Evolutionary conservation across 2,329 filamentous ascomycete species (phyloP), one percentile per base, ranked within the genome.

Genomic region (Emmonsiellopsis sp.): DNA sequence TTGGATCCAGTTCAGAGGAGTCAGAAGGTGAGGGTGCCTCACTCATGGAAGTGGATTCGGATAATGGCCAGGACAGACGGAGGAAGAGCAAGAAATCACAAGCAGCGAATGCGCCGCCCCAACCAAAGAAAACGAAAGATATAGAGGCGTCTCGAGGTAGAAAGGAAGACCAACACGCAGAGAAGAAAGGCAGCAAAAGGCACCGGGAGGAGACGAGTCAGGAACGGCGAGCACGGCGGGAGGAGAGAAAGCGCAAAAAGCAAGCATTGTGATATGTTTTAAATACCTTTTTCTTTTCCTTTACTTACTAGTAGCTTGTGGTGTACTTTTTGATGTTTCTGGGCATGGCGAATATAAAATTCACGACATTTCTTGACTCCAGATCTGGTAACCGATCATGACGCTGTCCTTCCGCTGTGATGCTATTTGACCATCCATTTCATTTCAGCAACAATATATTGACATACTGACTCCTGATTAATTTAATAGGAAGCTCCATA

Each of bases 21-120:
- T 71, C 67, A 2, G 70, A 71, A 44, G 61, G 55, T 7, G 69
- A 69, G 43, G 58, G 62, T 49, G 57, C 61, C 51, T 64, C 62
- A 5, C 66, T 66, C 58, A 42, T 47, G n/a, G 42, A 51, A 17
- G 31, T 42, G 13, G 66, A 65, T 37, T 59, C 52, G 40, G 58
- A 55, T 27, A 62, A 62, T 54, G 56, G 59, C 5, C 54, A 56
- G 33, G 60, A 48, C 14, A 34, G 40, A 27, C 27, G 31, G 11
- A 72, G 71, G 62, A 73, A 72, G 59, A 66, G 67, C 11, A 73
- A 71, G 60, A 71, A 71, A 57, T 14, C 50, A 45, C 63, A 65
- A 48, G 62, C 39, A 8, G 34, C 34, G 27, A 39, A 45, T 32
- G 10, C 39, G 34, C 17, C 37, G 34, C 17, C 33, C 4, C 36